These are phyloP conservation scores for Alternaria sp. DNA, from an alignment of 2,329 filamentous ascomycete species.

Conservation along the genomic window DNA sequence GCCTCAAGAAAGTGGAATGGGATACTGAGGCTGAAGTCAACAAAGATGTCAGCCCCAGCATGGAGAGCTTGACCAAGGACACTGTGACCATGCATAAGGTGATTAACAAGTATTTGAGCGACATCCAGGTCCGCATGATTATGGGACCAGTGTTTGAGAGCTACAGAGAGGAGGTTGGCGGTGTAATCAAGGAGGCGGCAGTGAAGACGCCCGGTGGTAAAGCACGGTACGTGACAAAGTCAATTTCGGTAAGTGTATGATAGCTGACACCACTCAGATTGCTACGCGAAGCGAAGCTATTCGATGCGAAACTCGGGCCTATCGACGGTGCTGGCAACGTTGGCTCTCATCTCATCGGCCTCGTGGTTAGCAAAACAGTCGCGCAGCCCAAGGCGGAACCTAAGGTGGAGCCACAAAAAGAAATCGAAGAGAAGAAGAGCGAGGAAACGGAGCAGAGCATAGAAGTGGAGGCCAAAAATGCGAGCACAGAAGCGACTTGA, in stretches of 20 bases:
- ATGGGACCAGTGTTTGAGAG: slow-evolving; percentile 84
- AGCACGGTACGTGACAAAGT: slow-evolving; percentile 65
- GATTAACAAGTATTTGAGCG: slow-evolving; percentile 79
- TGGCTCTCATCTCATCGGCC: slow-evolving; percentile 70
- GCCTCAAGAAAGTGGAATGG: slow-evolving; percentile 78
- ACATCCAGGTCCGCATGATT: slow-evolving; percentile 77
- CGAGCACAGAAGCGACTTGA: not conserved
- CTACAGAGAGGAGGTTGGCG: slow-evolving; percentile 80
- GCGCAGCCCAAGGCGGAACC: slow-evolving; percentile 18
- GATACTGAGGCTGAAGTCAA: slow-evolving; percentile 58
- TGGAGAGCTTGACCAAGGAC: slow-evolving; percentile 87
- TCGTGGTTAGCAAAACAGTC: slow-evolving; percentile 65
- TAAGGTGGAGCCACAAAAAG: slow-evolving; percentile 2
- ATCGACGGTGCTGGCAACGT: slow-evolving; percentile 80
- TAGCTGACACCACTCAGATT: slow-evolving; percentile 62
- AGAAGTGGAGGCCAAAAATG: not conserved
- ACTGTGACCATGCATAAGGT: slow-evolving; percentile 85
- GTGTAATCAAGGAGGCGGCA: slow-evolving; percentile 69
- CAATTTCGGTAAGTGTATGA: not conserved
- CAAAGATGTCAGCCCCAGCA: slow-evolving; percentile 67
- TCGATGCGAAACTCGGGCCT: slow-evolving; percentile 73
- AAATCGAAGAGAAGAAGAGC: slow-evolving; percentile 1
- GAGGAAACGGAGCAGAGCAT: not conserved
- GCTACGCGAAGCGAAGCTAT: slow-evolving; percentile 75
- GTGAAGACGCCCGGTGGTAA: slow-evolving; percentile 72